Evolutionary conservation across 768 basidiomycete genomes (phyloP), one percentile per base, ranked within the genome.

Genomic region (Phanerochaete carnosa): DNA sequence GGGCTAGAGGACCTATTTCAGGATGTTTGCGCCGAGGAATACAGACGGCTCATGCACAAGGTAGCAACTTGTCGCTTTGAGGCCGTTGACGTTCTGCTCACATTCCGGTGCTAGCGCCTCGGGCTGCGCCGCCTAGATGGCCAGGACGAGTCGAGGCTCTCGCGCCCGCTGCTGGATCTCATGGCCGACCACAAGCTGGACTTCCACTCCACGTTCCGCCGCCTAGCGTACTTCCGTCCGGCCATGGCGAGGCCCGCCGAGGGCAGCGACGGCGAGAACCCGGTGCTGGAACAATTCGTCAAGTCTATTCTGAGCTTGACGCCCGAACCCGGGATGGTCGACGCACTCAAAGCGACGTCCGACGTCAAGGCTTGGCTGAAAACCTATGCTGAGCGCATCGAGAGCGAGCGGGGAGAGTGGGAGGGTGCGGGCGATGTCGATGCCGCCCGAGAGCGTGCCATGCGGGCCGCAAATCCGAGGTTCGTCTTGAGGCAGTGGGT

Each of bases 401-500:
- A 80, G 51, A 72, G 72, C 26, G 88, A 89, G 67, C 63, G 70
- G 29, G 75, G 65, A 0, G 78, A 83, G 60, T 84, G 86, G 83
- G 66, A 35, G 57, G 59, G 58, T n/a, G 63, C 57, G 12, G 58
- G 45, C 26, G 78, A 80, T 45, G 68, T 78, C 35, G 82, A 84
- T 51, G 74, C 62, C 1, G 80, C 80, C 62, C 75, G 88, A 55
- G 73, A 78, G 60, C 72, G 68, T 15, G 84, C 79, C 35, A 82
- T 84, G 76, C 80, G 77, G 62, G 71, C 63, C 25, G 85, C 80
- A 29, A 99, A 99, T 70, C 97, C 97, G 19, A 80, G 95, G 35
- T 98, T 99, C 73, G 87, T 96, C 33, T 74, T 98, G 61, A 79
- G 97, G 61, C 97, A 98, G 74, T 98, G 97, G 97, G 76, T 98